Base-by-base conservation (phyloP, 2,329 filamentous ascomycete species). In the Sphaerostilbella broomeana region DNA sequence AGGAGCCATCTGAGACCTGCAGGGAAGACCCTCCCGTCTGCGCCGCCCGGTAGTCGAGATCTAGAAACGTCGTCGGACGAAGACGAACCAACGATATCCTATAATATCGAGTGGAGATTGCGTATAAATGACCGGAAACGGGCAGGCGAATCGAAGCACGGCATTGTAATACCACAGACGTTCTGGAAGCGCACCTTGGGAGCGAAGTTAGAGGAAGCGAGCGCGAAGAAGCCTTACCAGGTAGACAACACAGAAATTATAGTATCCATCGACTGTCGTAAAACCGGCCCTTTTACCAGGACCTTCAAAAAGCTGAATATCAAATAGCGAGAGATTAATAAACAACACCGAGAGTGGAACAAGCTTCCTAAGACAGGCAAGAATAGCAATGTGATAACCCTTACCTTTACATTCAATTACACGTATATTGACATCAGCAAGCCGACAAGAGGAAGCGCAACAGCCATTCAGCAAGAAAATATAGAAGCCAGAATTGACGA, bases 401-500 rank as follows among this genome's bases (percentile, higher is more conserved):
- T 45, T 25, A 43, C 16, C n/a, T 25, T 33, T 22, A 45, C 24
- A 18, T 46, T 46, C 16, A 21, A 29, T 13, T 29, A 38, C 25
- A 33, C 16, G 4, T 40, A 34, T 6, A 21, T 43, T 8, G 37
- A 46, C 27, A 31, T 13, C 18, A 33, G 13, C 12, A 45, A 43
- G 15, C 17, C 20, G 10, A n/a, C 34, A 15, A 35, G 25, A n/a
- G 19, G 39, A 26, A 38, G 32, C 12, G 40, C 40, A 19, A 46
- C 44, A 11, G 29, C 26, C 28, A 46, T 22, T 32, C 34, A 46
- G 13, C 19, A 37, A 13, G 33, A 34, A 13, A 38, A 46, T 15
- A 15, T 43, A 11, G 28, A 43, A 43, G 41, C 41, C 19, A 39
- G 35, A 43, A 39, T 40, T 19, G 35, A 35, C 12, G 34, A 43